phyloP scores from a whole-genome alignment of 2,329 filamentous ascomycete species.

The Epichloe bromicola region DNA sequence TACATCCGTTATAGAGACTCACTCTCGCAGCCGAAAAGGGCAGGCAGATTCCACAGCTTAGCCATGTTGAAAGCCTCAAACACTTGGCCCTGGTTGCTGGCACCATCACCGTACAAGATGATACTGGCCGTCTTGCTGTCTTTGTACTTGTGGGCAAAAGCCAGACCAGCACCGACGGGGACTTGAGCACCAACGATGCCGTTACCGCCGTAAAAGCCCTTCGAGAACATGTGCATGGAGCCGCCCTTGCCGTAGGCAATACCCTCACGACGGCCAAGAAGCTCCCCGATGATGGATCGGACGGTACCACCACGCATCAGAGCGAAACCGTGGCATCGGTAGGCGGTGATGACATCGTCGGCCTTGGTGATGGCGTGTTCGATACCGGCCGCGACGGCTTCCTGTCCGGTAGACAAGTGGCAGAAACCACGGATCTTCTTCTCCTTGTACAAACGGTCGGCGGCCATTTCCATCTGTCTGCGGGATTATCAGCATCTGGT shows the following conservation, averaged over 20 bases:
- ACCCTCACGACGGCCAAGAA: conserved; percentile 87
- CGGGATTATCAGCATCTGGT: conserved; percentile 18
- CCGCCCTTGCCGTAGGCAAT: conserved; percentile 98
- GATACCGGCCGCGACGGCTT: conserved; percentile 93
- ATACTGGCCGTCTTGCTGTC: conserved; percentile 75
- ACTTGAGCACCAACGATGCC: conserved; percentile 98
- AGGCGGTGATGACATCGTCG: conserved; percentile 94
- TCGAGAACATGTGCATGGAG: conserved; percentile 99
- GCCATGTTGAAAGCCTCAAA: conserved; percentile 99
- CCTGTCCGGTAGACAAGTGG: conserved; percentile 93
- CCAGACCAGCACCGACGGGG: conserved; percentile 88
- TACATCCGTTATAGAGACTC: conserved; percentile 28
- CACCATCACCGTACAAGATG: conserved; percentile 93
- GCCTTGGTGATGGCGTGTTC: conserved; percentile 86
- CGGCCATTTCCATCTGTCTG: conserved; percentile 99
- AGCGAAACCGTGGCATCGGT: conserved; percentile 97
- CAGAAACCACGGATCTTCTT: conserved; percentile 99
- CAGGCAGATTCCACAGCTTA: conserved; percentile 93
- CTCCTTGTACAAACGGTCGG: conserved; percentile 98
- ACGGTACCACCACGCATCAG: conserved; percentile 88
- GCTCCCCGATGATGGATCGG: conserved; percentile 88
- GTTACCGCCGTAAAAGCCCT: conserved; percentile 96
- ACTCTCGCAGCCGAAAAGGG: conserved; percentile 98
- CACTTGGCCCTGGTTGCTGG: conserved; percentile 97
- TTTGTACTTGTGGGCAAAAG: conserved; percentile 93